phyloP scores from a whole-genome alignment of 208 protist genomes.

The Wallacemonas sp. region DNA sequence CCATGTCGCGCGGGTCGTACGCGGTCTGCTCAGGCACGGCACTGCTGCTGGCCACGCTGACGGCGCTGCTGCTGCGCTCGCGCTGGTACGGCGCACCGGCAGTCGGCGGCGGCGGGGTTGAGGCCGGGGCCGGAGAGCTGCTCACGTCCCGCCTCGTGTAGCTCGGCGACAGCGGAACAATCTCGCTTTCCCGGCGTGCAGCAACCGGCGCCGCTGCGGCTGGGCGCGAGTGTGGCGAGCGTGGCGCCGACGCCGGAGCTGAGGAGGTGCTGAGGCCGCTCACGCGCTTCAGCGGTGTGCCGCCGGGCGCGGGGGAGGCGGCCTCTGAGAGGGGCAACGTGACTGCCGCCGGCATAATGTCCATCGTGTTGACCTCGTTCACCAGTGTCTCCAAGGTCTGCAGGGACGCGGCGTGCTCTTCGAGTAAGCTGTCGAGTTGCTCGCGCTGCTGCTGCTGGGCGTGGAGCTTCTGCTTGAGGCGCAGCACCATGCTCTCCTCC shows the following conservation, averaged over 20 bases:
- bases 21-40: constrained; percentile 15
- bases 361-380: constrained; percentile 50
- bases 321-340: not conserved
- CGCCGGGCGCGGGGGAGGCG: not conserved
- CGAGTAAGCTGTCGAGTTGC: constrained; percentile 54
- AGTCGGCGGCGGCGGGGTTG: not conserved
- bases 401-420: constrained; percentile 56
- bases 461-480: constrained; percentile 45
- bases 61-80: constrained; percentile 41
- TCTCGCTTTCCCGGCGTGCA: not conserved
- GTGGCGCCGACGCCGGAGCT: not conserved
- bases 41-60: constrained; percentile 29
- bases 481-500: constrained; percentile 49
- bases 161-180: not conserved
- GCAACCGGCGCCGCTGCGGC: not conserved
- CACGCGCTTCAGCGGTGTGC: not conserved
- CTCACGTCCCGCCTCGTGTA: not conserved
- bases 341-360: constrained; percentile 7
- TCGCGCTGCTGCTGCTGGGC: constrained; percentile 55
- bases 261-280: constrained; percentile 13
- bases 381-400: constrained; percentile 73
- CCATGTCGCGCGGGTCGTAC: constrained; percentile 62
- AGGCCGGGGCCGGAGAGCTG: not conserved
- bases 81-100: not conserved
- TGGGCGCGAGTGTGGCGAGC: not conserved